Base-by-base conservation (phyloP, 169 alveolate species). In the Plasmodium gallinaceum region DNA sequence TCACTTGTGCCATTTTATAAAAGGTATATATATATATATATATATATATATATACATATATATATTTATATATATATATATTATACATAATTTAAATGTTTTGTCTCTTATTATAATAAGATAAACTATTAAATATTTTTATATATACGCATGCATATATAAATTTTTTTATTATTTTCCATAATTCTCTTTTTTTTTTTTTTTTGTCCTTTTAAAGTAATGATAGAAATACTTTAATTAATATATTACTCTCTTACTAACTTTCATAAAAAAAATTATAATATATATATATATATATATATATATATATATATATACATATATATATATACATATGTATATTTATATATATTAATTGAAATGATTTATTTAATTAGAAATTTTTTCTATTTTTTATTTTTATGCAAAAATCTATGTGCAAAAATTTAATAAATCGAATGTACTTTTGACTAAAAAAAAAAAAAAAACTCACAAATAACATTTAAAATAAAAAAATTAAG, bases 111-210 rank as follows among this genome's bases (percentile, higher is more conserved):
- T 60, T 60, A 20, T 60, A 60, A 7, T 6, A 24, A 16, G 14
- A 60, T 60, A 60, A 16, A 60, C 7, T 60, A 24, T 60, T 8
- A 60, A 60, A 32, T 60, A 60, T 60, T 20, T 60, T 16, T 48
- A 48, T 48, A 48, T 60, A 20, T 60, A 60, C 22, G 9, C 69
- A 60, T 60, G 69, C 69, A 60, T 20, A 60, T 60, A 60, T 60
- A 60, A 12, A n/a, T 66, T 66, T 18, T 39, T 16, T n/a, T 66
- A 12, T 66, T 45, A 39, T 42, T 66, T 66, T 66, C 61, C 61
- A 39, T 16, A 18, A 14, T 42, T 45, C 22, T 54, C 22, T 54
- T 66, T 39, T 66, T 39, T 66, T 39, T 65, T n/a, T 12, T 0
- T 18, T 26, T 18, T 26, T 14, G 7, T 10, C 69, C 39, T 22